Evolutionary conservation across 1,284 basidiomycete genomes (phyloP), one percentile per base, ranked within the genome.

Genomic region (Naganishia sp.): DNA sequence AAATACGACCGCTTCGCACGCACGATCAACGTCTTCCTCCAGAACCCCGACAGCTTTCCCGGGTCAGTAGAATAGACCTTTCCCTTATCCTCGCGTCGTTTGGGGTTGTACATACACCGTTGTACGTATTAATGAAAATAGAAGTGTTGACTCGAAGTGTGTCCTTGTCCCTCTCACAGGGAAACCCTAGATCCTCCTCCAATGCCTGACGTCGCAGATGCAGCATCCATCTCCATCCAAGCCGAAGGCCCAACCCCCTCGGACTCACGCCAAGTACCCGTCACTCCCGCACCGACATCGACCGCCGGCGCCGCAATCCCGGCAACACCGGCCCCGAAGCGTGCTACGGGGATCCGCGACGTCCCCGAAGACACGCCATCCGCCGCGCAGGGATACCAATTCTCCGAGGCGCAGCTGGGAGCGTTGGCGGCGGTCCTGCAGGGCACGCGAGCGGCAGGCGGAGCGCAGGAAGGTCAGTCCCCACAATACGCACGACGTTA

Each of bases 1-100:
- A 69, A 64, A 11, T 75, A 79, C 65, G 67, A 71, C 6, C 71
- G 75, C 9, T 73, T 72, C 42, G 70, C 71, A 28, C 72, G 74
- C 13, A 76, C 78, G 65, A 75, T 80, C 69, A 75, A 79, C 58
- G 69, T 54, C 10, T 61, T 79, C 43, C 66, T 80, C 42, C 72
- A 77, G 67, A 73, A 79, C 66, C 75, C 76, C 4, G 58, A 71
- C 23, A 78, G 66, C 46, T 51, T 57, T 15, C 64, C 68, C 28
- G 50, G 62, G 41, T 65, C 68, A 42, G 57, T 62, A 46, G 67
- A 62, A 45, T 68, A 54, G 50, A 45, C 52, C 23, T 28, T 25
- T 15, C 41, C 17, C 23, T 18, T 41, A 25, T 28, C 47, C 41
- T 21, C 49, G 18, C 35, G 25, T 42, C 21, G 11, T 21, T 35